phyloP scores from a whole-genome alignment of 2,329 filamentous ascomycete species.

The Tolypocladium nubicola region DNA sequence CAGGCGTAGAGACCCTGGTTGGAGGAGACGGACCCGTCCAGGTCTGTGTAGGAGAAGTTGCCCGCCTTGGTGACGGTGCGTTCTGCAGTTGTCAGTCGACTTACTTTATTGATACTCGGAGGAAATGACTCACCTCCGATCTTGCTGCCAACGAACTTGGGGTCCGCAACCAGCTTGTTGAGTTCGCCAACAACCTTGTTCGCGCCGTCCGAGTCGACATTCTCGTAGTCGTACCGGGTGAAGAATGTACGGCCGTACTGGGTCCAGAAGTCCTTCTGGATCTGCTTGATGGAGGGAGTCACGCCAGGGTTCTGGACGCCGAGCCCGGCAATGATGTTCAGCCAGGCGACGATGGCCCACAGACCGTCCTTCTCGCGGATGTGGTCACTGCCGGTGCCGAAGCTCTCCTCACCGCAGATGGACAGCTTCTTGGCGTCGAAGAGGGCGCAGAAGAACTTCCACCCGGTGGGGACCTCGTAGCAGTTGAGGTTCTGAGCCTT shows the following conservation, averaged over 20 bases:
- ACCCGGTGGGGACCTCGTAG: conserved; percentile 97
- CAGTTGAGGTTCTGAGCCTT: conserved; percentile 84
- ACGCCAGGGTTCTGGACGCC: conserved; percentile 70
- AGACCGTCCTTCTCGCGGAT: conserved; percentile 98
- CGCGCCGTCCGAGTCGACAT: conserved; percentile 83
- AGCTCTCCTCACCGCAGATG: conserved; percentile 97
- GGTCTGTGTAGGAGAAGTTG: conserved; percentile 96
- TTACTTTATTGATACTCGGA: not conserved
- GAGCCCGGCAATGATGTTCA: conserved; percentile 95
- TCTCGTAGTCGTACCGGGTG: conserved; percentile 97
- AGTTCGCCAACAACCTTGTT: conserved; percentile 82
- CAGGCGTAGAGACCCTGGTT: conserved; percentile 94
- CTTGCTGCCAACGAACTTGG: conserved; percentile 69
- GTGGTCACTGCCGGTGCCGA: conserved; percentile 96
- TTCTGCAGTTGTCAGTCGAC: conserved; percentile 25
- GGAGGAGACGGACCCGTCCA: conserved; percentile 91
- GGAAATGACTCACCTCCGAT: conserved; percentile 48
- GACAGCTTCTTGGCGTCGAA: conserved; percentile 94
- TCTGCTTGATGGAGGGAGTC: conserved; percentile 86
- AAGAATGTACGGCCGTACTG: conserved; percentile 97
- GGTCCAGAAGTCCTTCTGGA: conserved; percentile 95
- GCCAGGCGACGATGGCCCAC: conserved; percentile 94
- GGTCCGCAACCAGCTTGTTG: conserved; percentile 63
- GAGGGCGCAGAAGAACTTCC: conserved; percentile 98
- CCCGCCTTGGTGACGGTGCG: conserved; percentile 82